phyloP scores from a whole-genome alignment of 768 basidiomycete species.

The Mycena latifolia region DNA sequence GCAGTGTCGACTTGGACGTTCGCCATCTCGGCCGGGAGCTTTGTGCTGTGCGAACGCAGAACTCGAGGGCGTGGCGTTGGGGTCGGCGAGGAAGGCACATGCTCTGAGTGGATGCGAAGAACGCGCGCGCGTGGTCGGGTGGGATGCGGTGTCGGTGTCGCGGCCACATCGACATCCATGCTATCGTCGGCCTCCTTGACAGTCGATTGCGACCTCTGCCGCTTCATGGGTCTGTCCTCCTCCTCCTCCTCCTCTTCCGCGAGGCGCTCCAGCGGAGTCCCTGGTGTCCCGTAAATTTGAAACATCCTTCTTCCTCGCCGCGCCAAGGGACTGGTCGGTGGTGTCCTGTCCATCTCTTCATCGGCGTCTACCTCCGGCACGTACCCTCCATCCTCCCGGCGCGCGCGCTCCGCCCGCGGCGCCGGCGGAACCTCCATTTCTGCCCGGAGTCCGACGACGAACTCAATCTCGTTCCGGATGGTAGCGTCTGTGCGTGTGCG shows the following conservation, averaged over 20 bases:
- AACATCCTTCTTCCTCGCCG: conserved; percentile 22
- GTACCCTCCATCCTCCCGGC: conserved; percentile 5
- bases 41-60: conserved; percentile 30
- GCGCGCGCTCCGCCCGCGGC: conserved; percentile 43
- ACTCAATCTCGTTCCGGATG: conserved; percentile 69
- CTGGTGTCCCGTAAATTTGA: conserved; percentile 32
- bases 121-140: conserved; percentile 9
- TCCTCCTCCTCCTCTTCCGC: conserved; percentile 34
- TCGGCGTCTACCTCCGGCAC: conserved; percentile 22
- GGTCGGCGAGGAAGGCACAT: conserved; percentile 22
- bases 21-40: conserved; percentile 20
- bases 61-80: conserved; percentile 22
- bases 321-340: conserved; percentile 25
- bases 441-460: conserved; percentile 67
- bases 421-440: conserved; percentile 49
- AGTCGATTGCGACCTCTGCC: conserved; percentile 11
- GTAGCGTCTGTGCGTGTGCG: conserved; percentile 52
- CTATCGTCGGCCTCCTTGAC: conserved; percentile 19
- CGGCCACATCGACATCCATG: conserved; percentile 21
- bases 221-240: conserved; percentile 26
- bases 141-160: conserved; percentile 25
- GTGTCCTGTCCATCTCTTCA: conserved; percentile 28
- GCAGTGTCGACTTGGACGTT: conserved; percentile 13
- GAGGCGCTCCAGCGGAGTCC: conserved; percentile 33
- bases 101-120: conserved; percentile 10